Conservation (phyloP, 805 yeast genomes). For the Barnettozyma salicaria region DNA sequence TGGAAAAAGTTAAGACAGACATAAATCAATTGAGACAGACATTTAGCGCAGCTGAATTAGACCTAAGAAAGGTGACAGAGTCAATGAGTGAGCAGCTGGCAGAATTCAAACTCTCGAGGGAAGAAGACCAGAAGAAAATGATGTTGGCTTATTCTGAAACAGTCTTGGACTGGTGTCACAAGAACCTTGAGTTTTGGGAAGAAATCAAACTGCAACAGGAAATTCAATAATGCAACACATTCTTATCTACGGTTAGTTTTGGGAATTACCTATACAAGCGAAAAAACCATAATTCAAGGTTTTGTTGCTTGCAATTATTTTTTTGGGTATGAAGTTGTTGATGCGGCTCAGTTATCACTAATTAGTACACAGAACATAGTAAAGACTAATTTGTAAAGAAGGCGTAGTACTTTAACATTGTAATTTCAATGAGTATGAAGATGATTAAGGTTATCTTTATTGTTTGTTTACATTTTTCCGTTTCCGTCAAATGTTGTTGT, state of each 20-base stretch:
- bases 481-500: slow-evolving; percentile 9
- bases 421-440: too few relatives aligned
- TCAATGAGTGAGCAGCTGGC: slow-evolving; percentile 36
- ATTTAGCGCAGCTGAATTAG: slow-evolving; percentile 45
- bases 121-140: slow-evolving; percentile 46
- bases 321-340: too few relatives aligned
- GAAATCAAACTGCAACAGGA: slow-evolving; percentile 38
- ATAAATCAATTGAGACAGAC: slow-evolving; percentile 45
- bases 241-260: too few relatives aligned
- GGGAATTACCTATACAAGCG: neutral
- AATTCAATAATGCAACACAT: neutral
- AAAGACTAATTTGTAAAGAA: too few relatives aligned
- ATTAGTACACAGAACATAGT: too few relatives aligned
- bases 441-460: too few relatives aligned
- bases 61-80: slow-evolving; percentile 43
- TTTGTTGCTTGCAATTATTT: too few relatives aligned
- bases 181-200: slow-evolving; percentile 62
- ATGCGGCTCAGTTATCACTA: too few relatives aligned
- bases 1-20: slow-evolving; percentile 38
- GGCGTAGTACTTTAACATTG: too few relatives aligned
- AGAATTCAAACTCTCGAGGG: slow-evolving; percentile 43
- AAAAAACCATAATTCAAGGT: neutral
- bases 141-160: slow-evolving; percentile 48
- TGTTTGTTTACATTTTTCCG: slow-evolving; percentile 21
- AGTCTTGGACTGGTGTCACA: slow-evolving; percentile 59